phyloP scores from a whole-genome alignment of 2,329 filamentous ascomycete genomes.

The Aspergillus proliferans region DNA sequence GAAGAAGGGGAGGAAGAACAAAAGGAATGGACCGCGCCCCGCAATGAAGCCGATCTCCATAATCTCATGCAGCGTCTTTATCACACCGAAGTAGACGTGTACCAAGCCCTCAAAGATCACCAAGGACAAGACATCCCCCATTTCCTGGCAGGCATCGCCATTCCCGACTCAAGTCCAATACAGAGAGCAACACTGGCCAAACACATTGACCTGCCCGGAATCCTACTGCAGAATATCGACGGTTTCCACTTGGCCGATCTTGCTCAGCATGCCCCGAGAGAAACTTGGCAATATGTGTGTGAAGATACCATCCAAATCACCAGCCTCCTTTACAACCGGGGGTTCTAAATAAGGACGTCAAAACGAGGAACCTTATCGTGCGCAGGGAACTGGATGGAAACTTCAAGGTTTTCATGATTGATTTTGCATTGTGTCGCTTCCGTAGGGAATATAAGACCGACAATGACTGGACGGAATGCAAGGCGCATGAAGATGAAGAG shows the following conservation, averaged over 20 bases:
- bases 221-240: constrained; percentile 13
- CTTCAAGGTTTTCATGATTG: constrained; percentile 10
- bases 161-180: not conserved
- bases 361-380: constrained; percentile 12
- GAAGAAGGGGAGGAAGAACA: not conserved
- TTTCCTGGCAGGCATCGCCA: constrained; percentile 4
- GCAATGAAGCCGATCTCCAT: constrained; percentile 14
- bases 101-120: constrained; percentile 8
- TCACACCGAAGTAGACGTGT: constrained; percentile 9
- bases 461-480: constrained; percentile 7
- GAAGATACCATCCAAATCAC: constrained; percentile 17
- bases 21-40: constrained; percentile 6
- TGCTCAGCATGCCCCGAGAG: constrained; percentile 3
- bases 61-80: constrained; percentile 6
- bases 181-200: not conserved
- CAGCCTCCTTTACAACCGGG: constrained; percentile 8
- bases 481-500: constrained; percentile 14
- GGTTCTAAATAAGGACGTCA: constrained; percentile 17
- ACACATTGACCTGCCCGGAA: constrained; percentile 7
- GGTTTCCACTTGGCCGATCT: constrained; percentile 11
- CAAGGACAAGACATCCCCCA: constrained; percentile 13
- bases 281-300: constrained; percentile 13
- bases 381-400: not conserved
- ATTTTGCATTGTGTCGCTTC: constrained; percentile 11
- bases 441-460: constrained; percentile 9